phyloP scores from a whole-genome alignment of 2,329 filamentous ascomycete genomes.

The Cercospora sesami region DNA sequence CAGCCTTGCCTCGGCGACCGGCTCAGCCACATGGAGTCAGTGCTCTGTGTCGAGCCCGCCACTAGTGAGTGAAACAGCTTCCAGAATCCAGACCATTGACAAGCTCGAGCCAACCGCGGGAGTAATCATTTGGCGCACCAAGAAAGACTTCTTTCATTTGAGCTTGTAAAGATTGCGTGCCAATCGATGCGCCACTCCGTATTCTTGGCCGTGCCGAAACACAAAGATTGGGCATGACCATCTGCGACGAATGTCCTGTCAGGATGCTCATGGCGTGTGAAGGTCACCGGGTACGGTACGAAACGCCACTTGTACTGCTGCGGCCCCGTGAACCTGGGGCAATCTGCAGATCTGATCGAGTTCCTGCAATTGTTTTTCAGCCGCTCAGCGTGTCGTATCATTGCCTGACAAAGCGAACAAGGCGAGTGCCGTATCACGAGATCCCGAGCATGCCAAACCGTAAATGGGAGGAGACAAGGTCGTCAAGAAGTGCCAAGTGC shows the following conservation, averaged over 20 bases:
- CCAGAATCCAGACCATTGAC: neutral
- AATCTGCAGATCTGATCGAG: neutral
- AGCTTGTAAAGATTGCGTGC: neutral
- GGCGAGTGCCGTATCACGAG: constrained; percentile 1
- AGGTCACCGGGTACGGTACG: neutral
- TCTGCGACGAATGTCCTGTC: neutral
- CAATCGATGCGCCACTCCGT: neutral
- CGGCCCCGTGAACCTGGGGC: neutral
- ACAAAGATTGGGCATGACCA: neutral
- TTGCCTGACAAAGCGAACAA: constrained; percentile 4
- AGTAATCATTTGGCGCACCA: neutral
- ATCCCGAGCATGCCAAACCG: neutral
- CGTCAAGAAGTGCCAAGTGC: constrained; percentile 11
- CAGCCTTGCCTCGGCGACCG: neutral
- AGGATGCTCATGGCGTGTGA: neutral
- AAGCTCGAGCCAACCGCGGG: neutral
- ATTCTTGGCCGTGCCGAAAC: neutral
- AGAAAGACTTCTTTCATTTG: neutral
- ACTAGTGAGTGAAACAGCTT: neutral
- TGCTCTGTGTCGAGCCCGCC: neutral
- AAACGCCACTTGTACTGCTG: neutral
- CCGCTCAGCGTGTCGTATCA: neutral
- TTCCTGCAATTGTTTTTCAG: neutral
- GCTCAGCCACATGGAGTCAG: neutral
- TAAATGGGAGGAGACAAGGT: constrained; percentile 11